phyloP scores from a whole-genome alignment of 2,329 filamentous ascomycete genomes.

The Tolypocladium ophioglossoides region DNA sequence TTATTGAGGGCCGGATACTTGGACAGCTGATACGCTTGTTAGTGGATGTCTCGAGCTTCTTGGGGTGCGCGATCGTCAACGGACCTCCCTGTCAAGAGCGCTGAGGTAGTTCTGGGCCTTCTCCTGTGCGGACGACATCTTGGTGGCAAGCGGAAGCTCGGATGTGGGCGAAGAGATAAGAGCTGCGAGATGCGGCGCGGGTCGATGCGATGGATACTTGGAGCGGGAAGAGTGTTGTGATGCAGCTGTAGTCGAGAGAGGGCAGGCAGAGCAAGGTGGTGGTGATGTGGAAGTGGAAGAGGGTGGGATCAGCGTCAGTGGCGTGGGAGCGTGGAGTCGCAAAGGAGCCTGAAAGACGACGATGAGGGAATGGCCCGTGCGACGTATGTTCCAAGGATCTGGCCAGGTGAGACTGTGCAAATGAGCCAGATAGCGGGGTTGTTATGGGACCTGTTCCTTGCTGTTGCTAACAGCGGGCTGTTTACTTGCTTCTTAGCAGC shows the following conservation, averaged over 20 bases:
- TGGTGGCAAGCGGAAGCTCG: conserved; percentile 18
- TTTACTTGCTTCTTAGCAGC: not conserved
- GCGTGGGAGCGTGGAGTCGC: conserved; percentile 17
- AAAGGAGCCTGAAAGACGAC: not conserved
- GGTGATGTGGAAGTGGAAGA: conserved; percentile 10
- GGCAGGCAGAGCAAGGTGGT: conserved; percentile 8
- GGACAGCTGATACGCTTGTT: conserved; percentile 49
- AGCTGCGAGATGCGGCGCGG: not conserved
- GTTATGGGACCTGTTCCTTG: not conserved
- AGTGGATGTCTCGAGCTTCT: conserved; percentile 2
- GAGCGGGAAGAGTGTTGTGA: conserved; percentile 1
- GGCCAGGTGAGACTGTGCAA: not conserved
- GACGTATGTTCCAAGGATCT: conserved; percentile 2
- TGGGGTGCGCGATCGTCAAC: conserved; percentile 15
- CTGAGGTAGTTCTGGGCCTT: conserved; percentile 66
- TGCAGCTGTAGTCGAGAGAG: conserved; percentile 3
- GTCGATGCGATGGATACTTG: not conserved
- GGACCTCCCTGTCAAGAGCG: conserved; percentile 74
- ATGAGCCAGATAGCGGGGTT: not conserved
- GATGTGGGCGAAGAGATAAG: conserved; percentile 4
- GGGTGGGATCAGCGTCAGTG: conserved; percentile 18
- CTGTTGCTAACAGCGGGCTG: not conserved
- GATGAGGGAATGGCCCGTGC: conserved; percentile 7
- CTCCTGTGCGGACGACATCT: conserved; percentile 59
- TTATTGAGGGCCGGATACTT: conserved; percentile 79